Evolutionary conservation across 2,329 filamentous ascomycete genomes (phyloP), one percentile per base, ranked within the genome.

Genomic region (Ceratocystis destructans): DNA sequence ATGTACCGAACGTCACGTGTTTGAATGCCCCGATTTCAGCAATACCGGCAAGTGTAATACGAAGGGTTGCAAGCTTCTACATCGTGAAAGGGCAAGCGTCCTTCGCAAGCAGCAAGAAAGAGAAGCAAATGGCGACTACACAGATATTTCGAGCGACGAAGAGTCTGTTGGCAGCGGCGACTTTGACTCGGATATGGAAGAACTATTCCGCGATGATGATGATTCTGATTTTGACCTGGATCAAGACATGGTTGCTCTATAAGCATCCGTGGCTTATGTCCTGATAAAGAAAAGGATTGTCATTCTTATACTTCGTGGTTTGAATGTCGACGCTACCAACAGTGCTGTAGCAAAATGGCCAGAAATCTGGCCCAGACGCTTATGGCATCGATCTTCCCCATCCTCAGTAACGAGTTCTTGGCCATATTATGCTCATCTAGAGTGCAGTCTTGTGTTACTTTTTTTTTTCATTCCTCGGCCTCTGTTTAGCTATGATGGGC

Each of bases 21-120:
- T 88, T 77, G 93, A 97, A 76, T 97, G 94, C 76, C 93, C 94
- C 69, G 89, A 96, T 75, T 96, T 95, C 79, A 89, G 90, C 82
- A 96, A 96, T 77, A 90, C 84, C 68, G 93, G 93, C 72, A 79
- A 81, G 69, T 99, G 94, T 83, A 86, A 85, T 74, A 85, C 83
- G 74, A 85, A 87, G 76, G 86, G 87, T 70, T 97, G 93, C 79
- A 88, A 87, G 74, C 82, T 96, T 65, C 88, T 86, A 68, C 94
- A 99, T 77, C 85, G 93, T 74, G 89, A 94, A 77, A 86, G 89
- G 76, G 91, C 91, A 74, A 91, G 89, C 79, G 79, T 87, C 73
- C 81, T 87, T 72, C 88, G 90, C 73, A 86, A 87, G 79, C 81
- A 71, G 77, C 76, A 76, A 64, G 79, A 83, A 67, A 80, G 82